Conservation (phyloP, 2,329 filamentous ascomycete genomes). For the Davidsoniella eucalypti region DNA sequence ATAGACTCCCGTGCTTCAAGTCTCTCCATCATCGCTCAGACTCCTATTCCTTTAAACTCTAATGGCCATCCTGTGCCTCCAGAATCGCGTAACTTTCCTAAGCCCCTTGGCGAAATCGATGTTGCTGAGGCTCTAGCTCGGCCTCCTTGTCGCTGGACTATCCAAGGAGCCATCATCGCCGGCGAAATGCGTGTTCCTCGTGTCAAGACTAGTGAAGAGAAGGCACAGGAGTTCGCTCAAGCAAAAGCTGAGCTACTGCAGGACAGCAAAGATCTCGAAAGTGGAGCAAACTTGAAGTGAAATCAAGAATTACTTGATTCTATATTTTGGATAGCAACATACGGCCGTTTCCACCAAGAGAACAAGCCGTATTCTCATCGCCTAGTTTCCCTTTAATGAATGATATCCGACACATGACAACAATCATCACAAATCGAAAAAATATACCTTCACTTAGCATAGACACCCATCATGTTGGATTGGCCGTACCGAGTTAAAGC, state of each 20-base stretch:
- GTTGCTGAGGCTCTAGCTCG: constrained; percentile 28
- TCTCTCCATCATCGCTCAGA: neutral
- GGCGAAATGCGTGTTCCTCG: constrained; percentile 16
- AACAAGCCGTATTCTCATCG: no score
- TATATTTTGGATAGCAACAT: no score
- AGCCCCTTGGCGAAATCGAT: constrained; percentile 24
- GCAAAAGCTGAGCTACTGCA: constrained; percentile 31
- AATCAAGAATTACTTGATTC: no score
- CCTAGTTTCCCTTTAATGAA: no score
- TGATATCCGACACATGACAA: no score
- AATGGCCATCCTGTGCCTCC: constrained; percentile 20
- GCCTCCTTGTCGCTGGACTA: constrained; percentile 27
- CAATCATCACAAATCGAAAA: no score
- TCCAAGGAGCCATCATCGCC: constrained; percentile 21
- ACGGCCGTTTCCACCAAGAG: no score
- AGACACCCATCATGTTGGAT: no score
- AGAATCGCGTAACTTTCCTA: constrained; percentile 24
- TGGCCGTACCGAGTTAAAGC: no score
- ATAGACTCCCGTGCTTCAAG: neutral
- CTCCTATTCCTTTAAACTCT: neutral
- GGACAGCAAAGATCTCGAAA: constrained; percentile 15
- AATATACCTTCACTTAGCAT: no score
- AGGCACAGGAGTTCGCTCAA: constrained; percentile 26
- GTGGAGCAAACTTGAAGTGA: no score
- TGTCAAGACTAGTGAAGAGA: constrained; percentile 20